Base-by-base conservation (phyloP, 2,329 filamentous ascomycete species). In the Arthrobotrys entomopaga region DNA sequence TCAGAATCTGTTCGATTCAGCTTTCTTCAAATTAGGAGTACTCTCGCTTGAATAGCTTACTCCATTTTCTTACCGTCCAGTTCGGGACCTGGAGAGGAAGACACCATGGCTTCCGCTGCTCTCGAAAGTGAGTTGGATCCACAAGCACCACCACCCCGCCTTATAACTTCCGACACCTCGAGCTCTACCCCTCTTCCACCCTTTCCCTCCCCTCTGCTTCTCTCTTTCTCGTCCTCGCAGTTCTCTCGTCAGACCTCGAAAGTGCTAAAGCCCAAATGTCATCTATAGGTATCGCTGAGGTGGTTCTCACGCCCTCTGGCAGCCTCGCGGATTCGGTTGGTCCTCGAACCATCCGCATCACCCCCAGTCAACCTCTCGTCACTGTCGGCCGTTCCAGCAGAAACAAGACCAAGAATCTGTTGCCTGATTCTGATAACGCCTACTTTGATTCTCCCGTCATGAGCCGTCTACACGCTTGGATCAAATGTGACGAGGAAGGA, bases 391-490 rank as follows among this genome's bases (percentile, higher is more conserved):
- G 84, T 24, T 83, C 83, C 40, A 85, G 83, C 76, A 84, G 81
- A 46, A 81, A 83, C 46, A 79, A 81, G 61, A 69, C 65, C 34
- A 82, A 78, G 78, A 82, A 67, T 80, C 82, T 77, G 19, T 76
- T 57, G 77, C 79, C 83, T 77, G 79, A 81, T 73, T 42, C 77
- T 3, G 80, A 85, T 77, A 92, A 92, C 80, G 87, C 84, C 15
- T 91, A 85, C 84, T 90, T 91, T 70, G 86, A 91, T 76, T 90
- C 87, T 66, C 87, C 89, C 0, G 89, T 92, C 40, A 89, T 92
- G 84, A 91, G 89, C 22, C 84, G 90, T 50, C 80, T 86, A 10
- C 90, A 92, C 81, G 90, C 90, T 6, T 15, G 81, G 85, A 60
- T 77, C 83, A 42, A 80, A 78, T 1, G 77, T 78, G 67, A 69